A percentile compares a stretch with the other conserved stretches of the same genome.
Conservation (phyloP, 2,329 filamentous ascomycete genomes). For the Paecilomyces formosus region DNA sequence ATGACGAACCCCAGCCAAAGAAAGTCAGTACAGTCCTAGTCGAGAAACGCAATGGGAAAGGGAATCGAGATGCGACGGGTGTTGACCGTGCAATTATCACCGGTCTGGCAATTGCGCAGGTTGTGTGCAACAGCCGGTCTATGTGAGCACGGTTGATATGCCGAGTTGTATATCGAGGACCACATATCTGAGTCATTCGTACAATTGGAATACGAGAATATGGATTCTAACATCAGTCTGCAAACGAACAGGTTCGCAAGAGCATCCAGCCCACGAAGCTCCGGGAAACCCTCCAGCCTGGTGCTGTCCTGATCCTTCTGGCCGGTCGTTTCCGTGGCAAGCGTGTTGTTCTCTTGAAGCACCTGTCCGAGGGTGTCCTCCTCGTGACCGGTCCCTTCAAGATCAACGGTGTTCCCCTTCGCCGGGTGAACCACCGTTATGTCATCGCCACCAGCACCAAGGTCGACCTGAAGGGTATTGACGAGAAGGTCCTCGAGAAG, state of each 20-base stretch:
- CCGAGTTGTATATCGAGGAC: slow-evolving; percentile 1
- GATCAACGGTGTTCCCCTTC: slow-evolving; percentile 98
- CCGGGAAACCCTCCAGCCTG: slow-evolving; percentile 83
- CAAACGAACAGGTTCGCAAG: slow-evolving; percentile 74
- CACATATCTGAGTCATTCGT: not conserved
- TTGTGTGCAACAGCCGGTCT: slow-evolving; percentile 9
- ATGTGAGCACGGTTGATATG: slow-evolving; percentile 13
- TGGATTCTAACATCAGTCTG: slow-evolving; percentile 17
- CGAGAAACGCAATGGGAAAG: slow-evolving; percentile 7
- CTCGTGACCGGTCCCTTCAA: slow-evolving; percentile 99
- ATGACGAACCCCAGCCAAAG: slow-evolving; percentile 81
- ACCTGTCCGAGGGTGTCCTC: slow-evolving; percentile 93
- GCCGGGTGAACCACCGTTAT: slow-evolving; percentile 55
- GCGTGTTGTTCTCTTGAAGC: slow-evolving; percentile 98
- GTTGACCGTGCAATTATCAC: slow-evolving; percentile 19
- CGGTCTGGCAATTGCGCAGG: slow-evolving; percentile 10
- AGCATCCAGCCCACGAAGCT: slow-evolving; percentile 78
- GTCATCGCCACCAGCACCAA: slow-evolving; percentile 44
- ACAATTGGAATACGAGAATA: slow-evolving; percentile 5
- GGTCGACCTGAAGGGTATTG: slow-evolving; percentile 66
- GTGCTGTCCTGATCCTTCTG: slow-evolving; percentile 96
- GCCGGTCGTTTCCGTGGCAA: slow-evolving; percentile 99
- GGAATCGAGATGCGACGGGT: slow-evolving; percentile 15
- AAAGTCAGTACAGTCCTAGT: slow-evolving; percentile 65
- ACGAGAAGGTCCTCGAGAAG: slow-evolving; percentile 67